phyloP scores from a whole-genome alignment of 2,329 filamentous ascomycete genomes.

The Colletotrichum paranaense region DNA sequence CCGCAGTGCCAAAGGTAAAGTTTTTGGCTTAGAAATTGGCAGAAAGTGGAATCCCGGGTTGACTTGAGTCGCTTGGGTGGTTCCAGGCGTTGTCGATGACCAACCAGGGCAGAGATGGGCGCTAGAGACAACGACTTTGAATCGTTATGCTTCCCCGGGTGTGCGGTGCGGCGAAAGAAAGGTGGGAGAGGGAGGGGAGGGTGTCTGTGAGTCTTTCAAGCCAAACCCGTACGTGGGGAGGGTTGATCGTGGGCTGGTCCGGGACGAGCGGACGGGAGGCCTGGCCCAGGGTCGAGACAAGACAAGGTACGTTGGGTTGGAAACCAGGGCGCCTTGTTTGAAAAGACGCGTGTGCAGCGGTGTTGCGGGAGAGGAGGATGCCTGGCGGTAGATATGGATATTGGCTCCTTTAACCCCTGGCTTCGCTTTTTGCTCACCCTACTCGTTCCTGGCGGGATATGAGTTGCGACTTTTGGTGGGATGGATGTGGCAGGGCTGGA shows the following conservation, averaged over 20 bases:
- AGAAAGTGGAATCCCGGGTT: conserved; percentile 15
- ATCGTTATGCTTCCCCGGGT: conserved; percentile 18
- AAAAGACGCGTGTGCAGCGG: conserved; percentile 15
- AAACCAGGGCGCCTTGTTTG: conserved; percentile 25
- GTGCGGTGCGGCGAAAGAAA: conserved; percentile 8
- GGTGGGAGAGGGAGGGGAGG: not conserved
- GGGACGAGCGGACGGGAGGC: conserved; percentile 32
- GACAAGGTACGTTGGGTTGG: not conserved
- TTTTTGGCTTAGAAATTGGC: conserved; percentile 30
- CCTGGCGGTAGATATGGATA: conserved; percentile 17
- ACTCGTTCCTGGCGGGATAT: conserved; percentile 7
- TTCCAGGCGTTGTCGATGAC: conserved; percentile 17
- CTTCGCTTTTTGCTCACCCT: not conserved
- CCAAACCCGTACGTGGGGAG: not conserved
- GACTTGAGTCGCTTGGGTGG: not conserved
- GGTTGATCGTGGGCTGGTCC: conserved; percentile 25
- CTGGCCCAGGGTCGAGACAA: conserved; percentile 3
- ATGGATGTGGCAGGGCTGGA: not conserved
- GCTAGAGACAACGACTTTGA: conserved; percentile 19
- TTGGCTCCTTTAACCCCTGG: not conserved
- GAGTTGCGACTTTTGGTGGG: not conserved
- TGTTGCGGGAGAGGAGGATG: conserved; percentile 9
- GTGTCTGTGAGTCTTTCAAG: not conserved
- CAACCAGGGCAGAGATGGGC: conserved; percentile 21
- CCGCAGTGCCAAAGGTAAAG: conserved; percentile 3